Percentiles rank a stretch among this genome's conserved stretches.
These are phyloP conservation scores for Oryza punctata DNA, from an alignment of 176 grass and related monocot genomes.

Conservation along the genomic window DNA sequence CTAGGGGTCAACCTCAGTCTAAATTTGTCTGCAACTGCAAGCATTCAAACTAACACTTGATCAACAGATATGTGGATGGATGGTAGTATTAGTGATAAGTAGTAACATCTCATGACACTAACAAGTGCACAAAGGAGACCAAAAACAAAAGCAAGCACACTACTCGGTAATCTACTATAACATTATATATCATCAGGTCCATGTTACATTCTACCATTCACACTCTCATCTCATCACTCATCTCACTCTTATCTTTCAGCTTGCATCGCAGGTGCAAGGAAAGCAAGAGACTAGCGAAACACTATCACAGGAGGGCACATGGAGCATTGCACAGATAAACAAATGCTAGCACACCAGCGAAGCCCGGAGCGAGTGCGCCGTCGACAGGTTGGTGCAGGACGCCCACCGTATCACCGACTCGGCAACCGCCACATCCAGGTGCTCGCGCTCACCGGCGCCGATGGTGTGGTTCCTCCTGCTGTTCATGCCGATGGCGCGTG, in stretches of 20 bases:
- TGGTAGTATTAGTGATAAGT: neutral
- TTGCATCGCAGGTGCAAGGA: constrained; percentile 12
- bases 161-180: constrained; percentile 27
- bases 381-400: constrained; percentile 82
- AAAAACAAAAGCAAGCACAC: neutral
- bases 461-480: constrained; percentile 84
- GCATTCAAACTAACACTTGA: no score
- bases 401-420: constrained; percentile 95
- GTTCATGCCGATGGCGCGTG: constrained; percentile 17
- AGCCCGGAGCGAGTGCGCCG: constrained; percentile 67
- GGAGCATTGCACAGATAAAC: neutral
- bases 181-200: constrained; percentile 33
- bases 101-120: neutral
- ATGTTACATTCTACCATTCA: constrained; percentile 41
- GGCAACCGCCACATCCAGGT: constrained; percentile 62
- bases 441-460: constrained; percentile 54
- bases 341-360: constrained; percentile 80
- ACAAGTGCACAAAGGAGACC: neutral
- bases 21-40: neutral
- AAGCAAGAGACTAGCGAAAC: neutral
- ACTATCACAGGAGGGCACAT: neutral
- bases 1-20: neutral
- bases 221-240: constrained; percentile 8
- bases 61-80: no score
- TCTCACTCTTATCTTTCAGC: neutral